Evolutionary conservation across 768 basidiomycete species (phyloP), one percentile per base, ranked within the genome.

Genomic region (Agrocybe pediades): DNA sequence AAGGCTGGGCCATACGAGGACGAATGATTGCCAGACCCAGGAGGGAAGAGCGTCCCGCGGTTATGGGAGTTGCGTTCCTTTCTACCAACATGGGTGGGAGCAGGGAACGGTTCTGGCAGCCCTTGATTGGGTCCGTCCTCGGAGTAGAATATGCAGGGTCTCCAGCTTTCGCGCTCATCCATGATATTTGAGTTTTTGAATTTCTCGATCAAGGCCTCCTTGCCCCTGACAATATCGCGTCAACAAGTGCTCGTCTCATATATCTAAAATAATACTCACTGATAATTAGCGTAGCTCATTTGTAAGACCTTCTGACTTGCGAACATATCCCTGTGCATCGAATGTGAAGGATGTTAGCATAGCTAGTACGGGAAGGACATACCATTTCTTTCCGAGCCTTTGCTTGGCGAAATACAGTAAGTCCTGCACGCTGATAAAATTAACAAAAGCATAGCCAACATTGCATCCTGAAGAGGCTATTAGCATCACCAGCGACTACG

Each of bases 281-380:
- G 92, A 64, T 91, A 93, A 60, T 92, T 94, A 2, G 93, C 94
- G 65, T 94, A 95, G 60, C 88, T 89, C 87, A 94, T 92, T 62
- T 94, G 88, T 48, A 94, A 71, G 8, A 93, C 86, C 64, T 95
- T 95, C 69, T 95, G 90, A 56, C 90, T 92, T 8, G 89, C 89
- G 66, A 91, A 94, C 85, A 92, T 86, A 65, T 95, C 94, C 91
- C 90, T 92, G 66, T 15, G 20, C 17, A 47, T 56, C 20, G 39
- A 49, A 49, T 26, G 49, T 30, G 16, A 41, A 42, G 19, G 51
- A 25, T n/a, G 20, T 27, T 27, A 16, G 15, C 5, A 2, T 9
- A 40, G 9, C 7, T 24, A 19, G 21, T 13, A 49, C 7, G 33
- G 20, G 6, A 25, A n/a, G 25, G 16, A 67, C 79, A 59, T 41